These are phyloP conservation scores for Chamaenerion angustifolium DNA, from an alignment of 345 rosid genomes.

Conservation along the genomic window DNA sequence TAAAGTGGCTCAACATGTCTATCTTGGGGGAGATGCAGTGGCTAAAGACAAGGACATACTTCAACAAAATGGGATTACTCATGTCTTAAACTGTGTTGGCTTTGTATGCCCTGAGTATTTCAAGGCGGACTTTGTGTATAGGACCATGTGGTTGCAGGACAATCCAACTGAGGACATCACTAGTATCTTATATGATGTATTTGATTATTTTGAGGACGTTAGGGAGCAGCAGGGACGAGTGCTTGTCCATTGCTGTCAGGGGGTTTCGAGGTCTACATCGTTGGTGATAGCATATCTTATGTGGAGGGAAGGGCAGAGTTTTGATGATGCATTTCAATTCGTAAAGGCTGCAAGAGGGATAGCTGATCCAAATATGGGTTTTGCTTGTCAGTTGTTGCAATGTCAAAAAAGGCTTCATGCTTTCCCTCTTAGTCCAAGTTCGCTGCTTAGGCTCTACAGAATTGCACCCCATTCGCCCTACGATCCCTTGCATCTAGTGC, in stretches of 20 bases:
- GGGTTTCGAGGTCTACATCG: slow-evolving; percentile 96
- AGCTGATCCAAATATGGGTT: slow-evolving; percentile 99
- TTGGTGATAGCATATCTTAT: slow-evolving; percentile 93
- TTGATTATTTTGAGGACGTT: slow-evolving; percentile 98
- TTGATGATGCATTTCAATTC: slow-evolving; percentile 93
- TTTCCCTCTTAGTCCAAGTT: slow-evolving; percentile 92
- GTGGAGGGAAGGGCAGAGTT: slow-evolving; percentile 99
- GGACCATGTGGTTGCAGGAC: slow-evolving; percentile 96
- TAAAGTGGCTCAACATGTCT: slow-evolving; percentile 86
- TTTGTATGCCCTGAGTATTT: slow-evolving; percentile 97
- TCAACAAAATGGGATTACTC: slow-evolving; percentile 78
- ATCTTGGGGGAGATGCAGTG: slow-evolving; percentile 96
- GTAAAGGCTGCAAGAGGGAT: slow-evolving; percentile 96
- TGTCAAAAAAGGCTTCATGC: slow-evolving; percentile 99
- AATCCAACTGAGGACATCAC: slow-evolving; percentile 98
- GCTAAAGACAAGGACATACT: slow-evolving; percentile 73
- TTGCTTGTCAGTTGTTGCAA: slow-evolving; percentile 93
- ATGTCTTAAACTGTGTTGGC: slow-evolving; percentile 90
- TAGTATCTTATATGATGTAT: slow-evolving; percentile 90
- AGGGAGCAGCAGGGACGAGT: slow-evolving; percentile 84
- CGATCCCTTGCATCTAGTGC: slow-evolving; percentile 97
- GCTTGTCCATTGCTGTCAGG: slow-evolving; percentile 97
- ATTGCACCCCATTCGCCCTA: slow-evolving; percentile 93
- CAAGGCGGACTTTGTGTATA: slow-evolving; percentile 75
- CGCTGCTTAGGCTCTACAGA: slow-evolving; percentile 81